phyloP scores from a whole-genome alignment of 2,329 filamentous ascomycete species.

The Xylaria sp. region DNA sequence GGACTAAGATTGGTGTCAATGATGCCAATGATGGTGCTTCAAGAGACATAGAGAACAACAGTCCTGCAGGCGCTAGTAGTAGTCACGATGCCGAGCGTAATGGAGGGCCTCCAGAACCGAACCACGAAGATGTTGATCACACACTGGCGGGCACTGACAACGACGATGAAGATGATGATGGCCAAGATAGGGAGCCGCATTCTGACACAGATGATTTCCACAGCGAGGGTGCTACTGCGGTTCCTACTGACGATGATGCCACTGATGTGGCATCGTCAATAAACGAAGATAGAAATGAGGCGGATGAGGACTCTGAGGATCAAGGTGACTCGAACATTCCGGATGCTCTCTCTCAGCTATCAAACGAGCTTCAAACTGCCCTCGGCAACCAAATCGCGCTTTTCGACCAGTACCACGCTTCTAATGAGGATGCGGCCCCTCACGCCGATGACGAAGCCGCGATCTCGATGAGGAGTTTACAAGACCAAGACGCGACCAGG shows the following conservation, averaged over 20 bases:
- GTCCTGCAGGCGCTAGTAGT: not conserved
- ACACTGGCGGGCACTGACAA: not conserved
- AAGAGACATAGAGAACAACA: not conserved
- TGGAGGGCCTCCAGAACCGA: not conserved
- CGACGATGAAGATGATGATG: not conserved
- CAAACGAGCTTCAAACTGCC: constrained; percentile 34
- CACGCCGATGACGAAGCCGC: not conserved
- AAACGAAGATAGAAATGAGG: constrained; percentile 12
- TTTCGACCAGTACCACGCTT: constrained; percentile 25
- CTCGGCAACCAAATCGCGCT: constrained; percentile 33
- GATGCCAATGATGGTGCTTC: not conserved
- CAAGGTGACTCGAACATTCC: constrained; percentile 1
- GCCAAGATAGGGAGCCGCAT: not conserved
- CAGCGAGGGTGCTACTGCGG: constrained; percentile 15
- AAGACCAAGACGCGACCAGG: not conserved
- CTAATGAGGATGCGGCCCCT: constrained; percentile 3
- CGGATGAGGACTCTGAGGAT: constrained; percentile 8
- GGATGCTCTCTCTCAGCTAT: constrained; percentile 26
- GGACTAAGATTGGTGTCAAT: constrained; percentile 4
- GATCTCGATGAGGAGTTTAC: not conserved
- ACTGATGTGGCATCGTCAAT: constrained; percentile 16
- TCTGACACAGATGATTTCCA: constrained; percentile 6
- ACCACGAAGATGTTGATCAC: not conserved
- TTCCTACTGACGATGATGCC: constrained; percentile 13
- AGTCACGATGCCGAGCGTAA: not conserved